phyloP scores from a whole-genome alignment of 768 basidiomycete genomes.

The Phylloporus rhodoxanthus region DNA sequence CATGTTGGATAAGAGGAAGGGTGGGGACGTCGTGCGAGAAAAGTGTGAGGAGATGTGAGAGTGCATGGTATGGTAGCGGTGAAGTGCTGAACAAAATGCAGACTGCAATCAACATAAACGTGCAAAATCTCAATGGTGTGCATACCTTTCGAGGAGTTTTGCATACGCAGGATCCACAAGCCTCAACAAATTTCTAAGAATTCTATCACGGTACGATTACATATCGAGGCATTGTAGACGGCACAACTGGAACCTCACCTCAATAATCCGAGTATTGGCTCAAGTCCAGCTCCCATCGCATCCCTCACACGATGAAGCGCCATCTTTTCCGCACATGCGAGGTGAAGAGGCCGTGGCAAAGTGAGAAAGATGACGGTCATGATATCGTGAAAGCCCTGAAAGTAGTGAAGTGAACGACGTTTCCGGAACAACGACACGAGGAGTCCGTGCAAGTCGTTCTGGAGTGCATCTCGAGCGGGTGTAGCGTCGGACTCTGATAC shows the following conservation, averaged over 20 bases:
- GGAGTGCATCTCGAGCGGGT: conserved; percentile 44
- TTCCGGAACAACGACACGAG: conserved; percentile 71
- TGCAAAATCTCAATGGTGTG: conserved; percentile 1
- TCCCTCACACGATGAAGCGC: conserved; percentile 54
- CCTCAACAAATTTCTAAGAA: conserved; percentile 68
- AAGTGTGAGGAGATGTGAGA: conserved; percentile 85
- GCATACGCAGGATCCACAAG: conserved; percentile 68
- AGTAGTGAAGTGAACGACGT: conserved; percentile 72
- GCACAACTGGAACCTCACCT: conserved; percentile 36
- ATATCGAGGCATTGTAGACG: neutral
- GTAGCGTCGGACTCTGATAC: conserved; percentile 15
- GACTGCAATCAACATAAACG: neutral
- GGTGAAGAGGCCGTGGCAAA: conserved; percentile 52
- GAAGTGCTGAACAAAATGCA: conserved; percentile 43
- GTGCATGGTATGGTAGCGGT: conserved; percentile 82
- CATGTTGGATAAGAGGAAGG: conserved; percentile 81
- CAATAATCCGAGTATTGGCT: conserved; percentile 78
- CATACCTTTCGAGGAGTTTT: conserved; percentile 60
- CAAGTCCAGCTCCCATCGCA: conserved; percentile 80
- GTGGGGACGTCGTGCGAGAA: conserved; percentile 92
- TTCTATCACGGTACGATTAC: conserved; percentile 34
- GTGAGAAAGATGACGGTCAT: conserved; percentile 78
- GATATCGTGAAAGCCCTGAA: conserved; percentile 93
- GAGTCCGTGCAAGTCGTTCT: conserved; percentile 62
- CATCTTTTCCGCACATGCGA: conserved; percentile 43